Percentiles rank a stretch among this genome's conserved stretches.
Conservation (phyloP, 2,329 filamentous ascomycete species). For the Alternaria panax region DNA sequence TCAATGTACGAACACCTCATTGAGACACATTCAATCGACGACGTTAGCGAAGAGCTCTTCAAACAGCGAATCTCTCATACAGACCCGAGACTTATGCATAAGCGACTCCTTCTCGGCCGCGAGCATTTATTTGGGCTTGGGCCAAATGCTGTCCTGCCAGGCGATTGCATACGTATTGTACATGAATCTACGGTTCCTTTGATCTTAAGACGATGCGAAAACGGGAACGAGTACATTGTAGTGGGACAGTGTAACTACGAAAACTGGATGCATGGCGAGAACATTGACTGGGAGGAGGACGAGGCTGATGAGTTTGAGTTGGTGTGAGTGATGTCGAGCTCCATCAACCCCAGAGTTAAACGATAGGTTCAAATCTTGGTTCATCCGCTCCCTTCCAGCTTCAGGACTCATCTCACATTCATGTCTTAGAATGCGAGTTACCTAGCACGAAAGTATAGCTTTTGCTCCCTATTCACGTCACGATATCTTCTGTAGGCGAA, state of each 20-base stretch:
- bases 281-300: constrained; percentile 11
- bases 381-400: background rate
- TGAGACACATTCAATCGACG: background rate
- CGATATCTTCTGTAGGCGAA: background rate
- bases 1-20: constrained; percentile 3
- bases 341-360: background rate
- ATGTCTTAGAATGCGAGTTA: background rate
- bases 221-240: background rate
- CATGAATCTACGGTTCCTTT: constrained; percentile 4
- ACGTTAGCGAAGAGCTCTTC: background rate
- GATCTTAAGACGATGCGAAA: constrained; percentile 1
- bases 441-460: background rate
- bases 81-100: background rate
- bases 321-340: background rate
- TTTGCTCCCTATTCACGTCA: background rate
- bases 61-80: background rate
- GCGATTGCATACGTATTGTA: constrained; percentile 9
- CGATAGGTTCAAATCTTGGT: background rate
- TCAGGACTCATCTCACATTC: background rate
- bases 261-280: constrained; percentile 10
- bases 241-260: constrained; percentile 7
- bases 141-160: background rate
- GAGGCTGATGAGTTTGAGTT: constrained; percentile 11
- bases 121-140: background rate
- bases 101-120: background rate